Evolutionary conservation across 2,329 filamentous ascomycete species (phyloP).

Genomic region (Stemphylium vesicarium): DNA sequence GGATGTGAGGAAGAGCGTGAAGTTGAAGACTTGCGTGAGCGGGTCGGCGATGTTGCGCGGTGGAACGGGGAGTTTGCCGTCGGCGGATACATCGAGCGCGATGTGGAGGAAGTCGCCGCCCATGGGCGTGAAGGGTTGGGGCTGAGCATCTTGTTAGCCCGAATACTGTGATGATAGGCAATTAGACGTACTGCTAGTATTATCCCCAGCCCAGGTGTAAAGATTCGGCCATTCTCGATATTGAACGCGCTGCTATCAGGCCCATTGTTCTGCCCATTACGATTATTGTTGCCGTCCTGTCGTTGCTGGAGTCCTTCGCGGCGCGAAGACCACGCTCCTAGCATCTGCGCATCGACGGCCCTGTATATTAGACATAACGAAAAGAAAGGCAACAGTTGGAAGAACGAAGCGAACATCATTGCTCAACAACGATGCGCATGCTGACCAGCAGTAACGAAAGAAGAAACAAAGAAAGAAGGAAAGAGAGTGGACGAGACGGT

Average conservation of each 20-base stretch:
- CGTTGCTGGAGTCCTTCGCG: slow-evolving; percentile 14
- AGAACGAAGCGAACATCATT: slow-evolving; percentile 31
- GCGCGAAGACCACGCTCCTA: slow-evolving; percentile 27
- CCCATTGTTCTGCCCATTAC: slow-evolving; percentile 24
- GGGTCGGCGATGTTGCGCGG: slow-evolving; percentile 59
- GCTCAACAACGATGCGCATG: slow-evolving; percentile 39
- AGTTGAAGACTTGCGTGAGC: slow-evolving; percentile 65
- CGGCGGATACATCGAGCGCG: slow-evolving; percentile 69
- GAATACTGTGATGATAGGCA: background rate
- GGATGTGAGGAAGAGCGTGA: slow-evolving; percentile 72
- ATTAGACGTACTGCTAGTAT: slow-evolving; percentile 60
- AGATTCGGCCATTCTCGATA: slow-evolving; percentile 69
- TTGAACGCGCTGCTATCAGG: slow-evolving; percentile 56
- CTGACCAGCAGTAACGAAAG: slow-evolving; percentile 26
- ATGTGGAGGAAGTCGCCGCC: slow-evolving; percentile 62
- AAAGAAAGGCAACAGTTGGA: slow-evolving; percentile 20
- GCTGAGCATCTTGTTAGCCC: slow-evolving; percentile 26
- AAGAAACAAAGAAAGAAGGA: slow-evolving; percentile 3
- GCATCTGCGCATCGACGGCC: slow-evolving; percentile 35
- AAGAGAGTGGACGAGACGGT: background rate
- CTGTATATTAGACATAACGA: slow-evolving; percentile 27
- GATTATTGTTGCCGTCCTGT: slow-evolving; percentile 29
- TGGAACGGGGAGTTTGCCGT: slow-evolving; percentile 68
- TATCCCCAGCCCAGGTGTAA: slow-evolving; percentile 71
- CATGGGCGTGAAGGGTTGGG: slow-evolving; percentile 48